These are phyloP conservation scores for Paraphoma chrysanthemicola DNA, from an alignment of 2,329 filamentous ascomycete species.

Conservation along the genomic window DNA sequence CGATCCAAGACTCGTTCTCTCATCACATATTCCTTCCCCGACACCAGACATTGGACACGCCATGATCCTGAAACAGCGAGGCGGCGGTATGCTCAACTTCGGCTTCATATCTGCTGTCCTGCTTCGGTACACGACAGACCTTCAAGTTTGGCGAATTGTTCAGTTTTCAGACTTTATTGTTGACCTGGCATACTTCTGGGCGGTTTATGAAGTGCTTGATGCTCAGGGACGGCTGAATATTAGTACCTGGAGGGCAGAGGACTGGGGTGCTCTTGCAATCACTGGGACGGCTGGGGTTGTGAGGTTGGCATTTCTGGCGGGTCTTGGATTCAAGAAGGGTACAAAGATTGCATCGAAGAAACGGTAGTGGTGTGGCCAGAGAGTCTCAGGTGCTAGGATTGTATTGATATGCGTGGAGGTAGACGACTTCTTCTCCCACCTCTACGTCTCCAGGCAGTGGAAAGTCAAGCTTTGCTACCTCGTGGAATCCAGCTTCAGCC, in stretches of 20 bases:
- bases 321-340: conserved; percentile 21
- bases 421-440: conserved; percentile 32
- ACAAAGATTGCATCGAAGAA: conserved; percentile 1
- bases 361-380: background rate
- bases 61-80: conserved; percentile 37
- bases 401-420: conserved; percentile 29
- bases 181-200: conserved; percentile 31
- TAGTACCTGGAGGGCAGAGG: conserved; percentile 26
- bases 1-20: conserved; percentile 24
- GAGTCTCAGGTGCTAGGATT: background rate
- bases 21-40: conserved; percentile 23
- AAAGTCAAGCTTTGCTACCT: conserved; percentile 15
- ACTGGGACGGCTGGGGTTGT: conserved; percentile 30
- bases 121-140: conserved; percentile 30
- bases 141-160: conserved; percentile 31
- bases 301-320: conserved; percentile 26
- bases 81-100: conserved; percentile 35
- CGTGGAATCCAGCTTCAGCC: conserved; percentile 35
- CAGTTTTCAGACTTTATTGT: conserved; percentile 25
- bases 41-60: conserved; percentile 26
- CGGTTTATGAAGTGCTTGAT: conserved; percentile 18
- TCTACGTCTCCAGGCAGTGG: conserved; percentile 37
- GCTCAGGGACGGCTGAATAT: conserved; percentile 20
- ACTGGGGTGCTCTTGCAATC: conserved; percentile 43
- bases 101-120: conserved; percentile 34